phyloP scores from a whole-genome alignment of 2,329 filamentous ascomycete genomes.

The Cladosporium austrohemisphaericum region DNA sequence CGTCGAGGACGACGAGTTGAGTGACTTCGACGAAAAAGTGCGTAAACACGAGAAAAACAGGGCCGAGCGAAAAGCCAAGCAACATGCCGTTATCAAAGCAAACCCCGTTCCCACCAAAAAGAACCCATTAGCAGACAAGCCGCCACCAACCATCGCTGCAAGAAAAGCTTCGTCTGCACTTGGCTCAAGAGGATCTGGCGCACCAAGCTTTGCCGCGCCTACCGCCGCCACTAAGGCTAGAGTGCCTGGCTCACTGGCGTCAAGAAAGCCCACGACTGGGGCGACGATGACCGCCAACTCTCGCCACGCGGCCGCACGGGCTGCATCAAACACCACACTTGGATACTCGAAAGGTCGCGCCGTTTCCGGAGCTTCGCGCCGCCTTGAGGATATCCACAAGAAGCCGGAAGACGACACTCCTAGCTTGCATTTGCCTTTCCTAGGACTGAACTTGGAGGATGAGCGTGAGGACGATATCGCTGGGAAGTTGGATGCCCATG shows the following conservation, averaged over 20 bases:
- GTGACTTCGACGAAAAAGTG: slow-evolving; percentile 61
- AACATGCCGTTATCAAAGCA: slow-evolving; percentile 1
- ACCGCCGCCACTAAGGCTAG: slow-evolving; percentile 40
- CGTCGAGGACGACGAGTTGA: slow-evolving; percentile 59
- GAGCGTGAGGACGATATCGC: slow-evolving; percentile 19
- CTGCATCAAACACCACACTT: slow-evolving; percentile 73
- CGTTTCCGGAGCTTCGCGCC: slow-evolving; percentile 40
- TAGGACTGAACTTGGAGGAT: slow-evolving; percentile 22
- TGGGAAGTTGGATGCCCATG: neutral
- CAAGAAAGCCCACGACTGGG: slow-evolving; percentile 31
- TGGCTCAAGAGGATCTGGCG: slow-evolving; percentile 32
- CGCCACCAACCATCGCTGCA: slow-evolving; percentile 53
- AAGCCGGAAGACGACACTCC: slow-evolving; percentile 13
- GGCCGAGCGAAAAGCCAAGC: slow-evolving; percentile 23
- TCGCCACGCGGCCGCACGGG: slow-evolving; percentile 59
- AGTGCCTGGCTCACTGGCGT: slow-evolving; percentile 32
- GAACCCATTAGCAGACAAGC: slow-evolving; percentile 12
- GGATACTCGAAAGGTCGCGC: slow-evolving; percentile 77
- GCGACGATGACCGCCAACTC: slow-evolving; percentile 37
- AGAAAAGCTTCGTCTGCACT: slow-evolving; percentile 47
- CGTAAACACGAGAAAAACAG: slow-evolving; percentile 25
- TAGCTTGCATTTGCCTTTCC: slow-evolving; percentile 13
- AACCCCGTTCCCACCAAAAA: slow-evolving; percentile 3
- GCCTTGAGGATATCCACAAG: slow-evolving; percentile 23
- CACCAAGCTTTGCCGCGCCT: slow-evolving; percentile 38